Evolutionary conservation across 176 grass and related monocot genomes (phyloP).

Genomic region (Secale cereale): DNA sequence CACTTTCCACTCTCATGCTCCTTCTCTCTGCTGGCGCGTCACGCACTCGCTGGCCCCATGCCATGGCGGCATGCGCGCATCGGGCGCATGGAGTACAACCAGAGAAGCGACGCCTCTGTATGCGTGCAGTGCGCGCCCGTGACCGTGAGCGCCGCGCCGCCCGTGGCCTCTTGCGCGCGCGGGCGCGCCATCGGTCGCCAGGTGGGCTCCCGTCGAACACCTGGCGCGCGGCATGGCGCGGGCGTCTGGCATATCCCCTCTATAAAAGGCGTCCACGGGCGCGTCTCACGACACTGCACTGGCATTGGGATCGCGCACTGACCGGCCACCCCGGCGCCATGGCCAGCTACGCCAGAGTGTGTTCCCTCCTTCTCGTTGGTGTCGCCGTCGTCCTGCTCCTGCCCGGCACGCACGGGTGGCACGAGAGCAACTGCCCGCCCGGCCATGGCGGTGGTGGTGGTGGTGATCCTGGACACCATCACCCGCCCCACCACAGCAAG

Average conservation of each 20-base stretch:
- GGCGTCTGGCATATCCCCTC: not conserved
- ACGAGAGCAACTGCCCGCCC: conserved; percentile 14
- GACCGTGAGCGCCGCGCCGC: not conserved
- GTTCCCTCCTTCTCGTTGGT: not conserved
- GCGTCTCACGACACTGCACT: not conserved
- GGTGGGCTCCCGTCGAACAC: not conserved
- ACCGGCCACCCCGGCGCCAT: not conserved
- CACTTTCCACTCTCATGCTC: not conserved
- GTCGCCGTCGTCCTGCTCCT: conserved; percentile 5
- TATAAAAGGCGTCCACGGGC: not conserved
- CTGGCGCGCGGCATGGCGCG: not conserved
- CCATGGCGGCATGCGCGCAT: not conserved
- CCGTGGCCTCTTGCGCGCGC: not conserved
- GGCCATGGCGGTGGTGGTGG: not conserved
- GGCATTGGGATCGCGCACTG: not conserved
- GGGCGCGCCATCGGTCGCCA: not conserved
- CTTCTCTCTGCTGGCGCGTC: not conserved
- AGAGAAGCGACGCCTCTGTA: not conserved
- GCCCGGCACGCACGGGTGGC: conserved; percentile 26
- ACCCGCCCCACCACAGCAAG: conserved; percentile 30
- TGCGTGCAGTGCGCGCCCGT: not conserved
- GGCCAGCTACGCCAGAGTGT: not conserved
- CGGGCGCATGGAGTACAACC: not conserved
- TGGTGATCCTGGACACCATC: not conserved
- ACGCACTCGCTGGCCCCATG: not conserved